Evolutionary conservation across 345 rosid species (phyloP), one percentile per base, ranked within the genome.

Genomic region (Aurinia saxatilis): DNA sequence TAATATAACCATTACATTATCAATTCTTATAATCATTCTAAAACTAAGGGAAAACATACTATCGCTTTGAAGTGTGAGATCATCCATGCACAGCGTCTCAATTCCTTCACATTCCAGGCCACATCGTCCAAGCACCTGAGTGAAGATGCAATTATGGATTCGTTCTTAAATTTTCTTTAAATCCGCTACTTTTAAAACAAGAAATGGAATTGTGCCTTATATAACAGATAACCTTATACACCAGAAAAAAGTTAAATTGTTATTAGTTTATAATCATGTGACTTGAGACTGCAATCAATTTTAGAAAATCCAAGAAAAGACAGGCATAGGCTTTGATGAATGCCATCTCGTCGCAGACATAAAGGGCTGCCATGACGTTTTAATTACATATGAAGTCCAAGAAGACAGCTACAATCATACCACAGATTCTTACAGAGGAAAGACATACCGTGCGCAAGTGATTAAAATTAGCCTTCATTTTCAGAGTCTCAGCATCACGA

Each of bases 401-500:
- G 64, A 18, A 44, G 44, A 49, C 10, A 30, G 44, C 35, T 21
- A 49, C 39, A 38, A 47, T 31, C 49, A 57, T 27, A 11, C 41
- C 37, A 13, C 45, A 45, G 34, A 60, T 34, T 34, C 46, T 19
- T 18, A 27, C 5, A 47, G 14, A 44, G 33, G 42, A 38, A 33
- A 40, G 18, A 75, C 96, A 79, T 77, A 91, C 96, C 30, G 79
- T 50, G 51, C 81, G 83, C 67, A 86, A 74, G 50, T 71, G 81
- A 77, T 79, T 80, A 54, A 80, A 45, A 76, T 91, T 91, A 50
- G 85, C 95, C 76, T 86, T 86, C 81, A 79, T 67, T 77, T 86
- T 91, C 52, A 86, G 84, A 56, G 85, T 86, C 66, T 83, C 96
- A 52, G 88, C 74, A 81, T 91, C 96, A 66, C 78, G 78, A 66